A percentile compares a stretch with the other conserved stretches of the same genome.
Conservation (phyloP, 2,329 filamentous ascomycete species). For the Ophiostoma sp. region DNA sequence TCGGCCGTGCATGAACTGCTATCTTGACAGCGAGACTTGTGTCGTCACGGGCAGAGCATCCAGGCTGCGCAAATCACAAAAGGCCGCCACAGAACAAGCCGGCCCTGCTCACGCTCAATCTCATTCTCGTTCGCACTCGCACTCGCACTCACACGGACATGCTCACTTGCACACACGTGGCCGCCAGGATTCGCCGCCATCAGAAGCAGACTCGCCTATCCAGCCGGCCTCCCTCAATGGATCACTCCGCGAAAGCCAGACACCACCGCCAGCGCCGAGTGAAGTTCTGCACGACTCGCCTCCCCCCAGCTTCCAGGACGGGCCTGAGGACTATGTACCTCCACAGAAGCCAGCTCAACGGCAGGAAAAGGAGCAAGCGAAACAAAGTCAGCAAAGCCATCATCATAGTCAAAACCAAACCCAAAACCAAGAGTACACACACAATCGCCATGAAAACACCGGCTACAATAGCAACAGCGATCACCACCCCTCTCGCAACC, state of each 20-base stretch:
- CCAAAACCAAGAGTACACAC: neutral
- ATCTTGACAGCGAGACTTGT: conserved; percentile 45
- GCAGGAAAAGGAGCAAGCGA: neutral
- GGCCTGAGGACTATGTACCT: neutral
- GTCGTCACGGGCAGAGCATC: conserved; percentile 26
- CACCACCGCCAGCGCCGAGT: neutral
- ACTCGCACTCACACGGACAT: neutral
- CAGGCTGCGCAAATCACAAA: conserved; percentile 21
- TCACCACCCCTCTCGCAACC: neutral
- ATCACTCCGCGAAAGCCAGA: neutral
- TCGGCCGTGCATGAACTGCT: conserved; percentile 49
- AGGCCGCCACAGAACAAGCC: neutral
- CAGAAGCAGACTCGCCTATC: neutral
- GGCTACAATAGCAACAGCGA: neutral
- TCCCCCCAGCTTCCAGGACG: neutral
- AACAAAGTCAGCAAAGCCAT: neutral
- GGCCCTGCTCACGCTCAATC: neutral
- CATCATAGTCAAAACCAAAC: neutral
- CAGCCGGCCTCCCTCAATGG: neutral
- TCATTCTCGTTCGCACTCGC: neutral
- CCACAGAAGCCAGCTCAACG: neutral
- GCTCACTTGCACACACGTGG: neutral
- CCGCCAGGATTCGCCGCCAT: neutral
- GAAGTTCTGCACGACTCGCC: neutral
- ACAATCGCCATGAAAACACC: neutral